Conservation (phyloP, 2,329 filamentous ascomycete species). For the Exophiala sideris region DNA sequence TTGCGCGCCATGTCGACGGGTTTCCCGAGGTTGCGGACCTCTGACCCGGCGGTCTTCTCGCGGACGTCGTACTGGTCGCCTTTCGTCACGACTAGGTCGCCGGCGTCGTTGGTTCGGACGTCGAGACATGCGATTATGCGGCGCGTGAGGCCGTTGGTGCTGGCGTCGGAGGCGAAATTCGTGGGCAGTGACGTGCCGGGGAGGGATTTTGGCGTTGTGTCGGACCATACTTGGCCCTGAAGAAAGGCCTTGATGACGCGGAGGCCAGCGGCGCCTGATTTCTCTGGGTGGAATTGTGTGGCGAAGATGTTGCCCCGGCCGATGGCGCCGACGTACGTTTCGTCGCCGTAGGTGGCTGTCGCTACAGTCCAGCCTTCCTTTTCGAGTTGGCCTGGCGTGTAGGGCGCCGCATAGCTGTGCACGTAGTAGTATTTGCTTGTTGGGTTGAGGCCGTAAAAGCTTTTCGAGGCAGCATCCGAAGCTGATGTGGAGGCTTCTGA, state of each 20-base stretch:
- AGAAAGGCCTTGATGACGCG: constrained; percentile 82
- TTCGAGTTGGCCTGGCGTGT: constrained; percentile 70
- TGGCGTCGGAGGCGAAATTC: neutral
- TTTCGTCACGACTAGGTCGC: constrained; percentile 95
- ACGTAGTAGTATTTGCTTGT: constrained; percentile 98
- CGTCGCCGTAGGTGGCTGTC: constrained; percentile 78
- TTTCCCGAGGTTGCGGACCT: constrained; percentile 91
- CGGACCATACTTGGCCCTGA: constrained; percentile 59
- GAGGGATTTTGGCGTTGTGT: constrained; percentile 22
- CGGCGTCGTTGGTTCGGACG: constrained; percentile 88
- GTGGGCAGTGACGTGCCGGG: neutral
- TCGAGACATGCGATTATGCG: constrained; percentile 95
- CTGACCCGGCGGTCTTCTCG: constrained; percentile 64
- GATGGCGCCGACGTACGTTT: constrained; percentile 89
- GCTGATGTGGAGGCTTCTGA: neutral
- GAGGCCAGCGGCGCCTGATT: constrained; percentile 86
- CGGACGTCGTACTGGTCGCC: constrained; percentile 98
- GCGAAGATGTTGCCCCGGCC: constrained; percentile 81
- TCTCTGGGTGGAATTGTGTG: constrained; percentile 97
- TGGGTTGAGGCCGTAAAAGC: constrained; percentile 74
- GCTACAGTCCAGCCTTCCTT: constrained; percentile 86
- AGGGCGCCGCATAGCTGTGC: constrained; percentile 85
- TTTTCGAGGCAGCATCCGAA: constrained; percentile 37
- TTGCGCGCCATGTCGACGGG: constrained; percentile 89
- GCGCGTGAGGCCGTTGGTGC: constrained; percentile 72